Percentiles rank a stretch among this genome's conserved stretches.
Conservation (phyloP, 371 early-diverging fungal genomes). For the Haplosporangium sp. region DNA sequence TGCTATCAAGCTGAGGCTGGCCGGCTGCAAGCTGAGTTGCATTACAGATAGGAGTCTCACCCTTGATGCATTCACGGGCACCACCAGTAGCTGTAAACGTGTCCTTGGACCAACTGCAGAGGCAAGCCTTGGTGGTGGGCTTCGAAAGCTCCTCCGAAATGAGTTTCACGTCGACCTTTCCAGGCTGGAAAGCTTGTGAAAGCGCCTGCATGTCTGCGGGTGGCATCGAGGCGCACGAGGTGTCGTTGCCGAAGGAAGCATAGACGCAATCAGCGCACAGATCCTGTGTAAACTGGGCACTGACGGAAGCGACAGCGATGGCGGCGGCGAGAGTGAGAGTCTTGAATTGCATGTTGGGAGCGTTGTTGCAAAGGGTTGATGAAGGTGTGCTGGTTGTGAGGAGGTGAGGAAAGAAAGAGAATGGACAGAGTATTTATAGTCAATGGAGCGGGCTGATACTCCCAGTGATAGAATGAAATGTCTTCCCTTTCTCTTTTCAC, state of each 20-base stretch:
- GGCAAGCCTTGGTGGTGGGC: conserved; percentile 17
- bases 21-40: conserved; percentile 1
- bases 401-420: conserved; percentile 7
- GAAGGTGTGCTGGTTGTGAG: conserved; percentile 3
- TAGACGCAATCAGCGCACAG: conserved; percentile 29
- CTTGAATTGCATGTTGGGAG: conserved; percentile 49
- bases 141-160: too few relatives aligned
- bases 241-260: conserved; percentile 9
- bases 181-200: not conserved
- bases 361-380: not conserved
- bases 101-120: conserved; percentile 31
- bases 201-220: not conserved
- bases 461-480: too few relatives aligned
- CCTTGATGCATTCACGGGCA: conserved; percentile 19
- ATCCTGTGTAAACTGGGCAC: conserved; percentile 34
- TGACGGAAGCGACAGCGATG: conserved; percentile 31
- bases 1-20: not conserved
- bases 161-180: conserved; percentile 2
- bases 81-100: conserved; percentile 23
- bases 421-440: not conserved
- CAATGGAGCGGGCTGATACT: not conserved
- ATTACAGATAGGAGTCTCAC: conserved; percentile 21
- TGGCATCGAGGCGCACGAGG: not conserved
- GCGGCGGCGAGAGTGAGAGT: conserved; percentile 42
- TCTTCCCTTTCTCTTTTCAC: too few relatives aligned